Conservation (phyloP, 75 land plant genomes). For the Sequoia sempervirens region DNA sequence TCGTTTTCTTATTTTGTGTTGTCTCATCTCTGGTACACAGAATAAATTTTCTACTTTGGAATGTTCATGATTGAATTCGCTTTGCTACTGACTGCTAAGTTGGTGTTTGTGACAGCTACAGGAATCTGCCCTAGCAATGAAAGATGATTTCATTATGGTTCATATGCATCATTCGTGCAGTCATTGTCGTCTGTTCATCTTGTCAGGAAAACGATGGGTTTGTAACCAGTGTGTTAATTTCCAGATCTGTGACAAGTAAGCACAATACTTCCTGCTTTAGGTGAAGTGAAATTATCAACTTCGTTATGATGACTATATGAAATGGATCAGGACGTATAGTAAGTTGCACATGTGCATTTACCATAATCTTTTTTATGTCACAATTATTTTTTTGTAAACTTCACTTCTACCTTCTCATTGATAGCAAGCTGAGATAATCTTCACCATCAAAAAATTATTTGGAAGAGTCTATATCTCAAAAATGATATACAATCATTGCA, state of each 20-base stretch:
- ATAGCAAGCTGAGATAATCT: too few species aligned
- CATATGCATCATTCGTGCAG: slow-evolving; percentile 16
- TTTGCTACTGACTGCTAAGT: neutral
- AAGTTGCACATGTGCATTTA: too few species aligned
- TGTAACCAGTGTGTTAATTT: slow-evolving; percentile 10
- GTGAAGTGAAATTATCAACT: too few species aligned
- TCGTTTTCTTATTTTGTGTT: neutral
- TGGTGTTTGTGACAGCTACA: slow-evolving; percentile 13
- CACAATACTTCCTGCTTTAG: too few species aligned
- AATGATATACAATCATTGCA: too few species aligned
- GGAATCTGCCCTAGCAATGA: slow-evolving; percentile 17
- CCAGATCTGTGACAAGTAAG: slow-evolving; percentile 17
- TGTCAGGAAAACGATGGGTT: slow-evolving; percentile 14
- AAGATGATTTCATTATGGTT: slow-evolving; percentile 25
- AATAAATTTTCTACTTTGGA: neutral
- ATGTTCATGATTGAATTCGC: neutral
- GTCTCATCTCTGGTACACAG: neutral
- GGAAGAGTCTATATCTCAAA: too few species aligned
- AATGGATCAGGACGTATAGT: too few species aligned
- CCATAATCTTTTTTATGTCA: too few species aligned
- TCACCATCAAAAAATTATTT: too few species aligned
- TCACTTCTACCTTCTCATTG: too few species aligned
- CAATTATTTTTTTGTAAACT: too few species aligned
- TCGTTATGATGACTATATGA: too few species aligned
- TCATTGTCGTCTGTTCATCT: slow-evolving; percentile 14